These are phyloP conservation scores for Eleusine indica DNA, from an alignment of 176 grass and related monocot species.

Conservation along the genomic window DNA sequence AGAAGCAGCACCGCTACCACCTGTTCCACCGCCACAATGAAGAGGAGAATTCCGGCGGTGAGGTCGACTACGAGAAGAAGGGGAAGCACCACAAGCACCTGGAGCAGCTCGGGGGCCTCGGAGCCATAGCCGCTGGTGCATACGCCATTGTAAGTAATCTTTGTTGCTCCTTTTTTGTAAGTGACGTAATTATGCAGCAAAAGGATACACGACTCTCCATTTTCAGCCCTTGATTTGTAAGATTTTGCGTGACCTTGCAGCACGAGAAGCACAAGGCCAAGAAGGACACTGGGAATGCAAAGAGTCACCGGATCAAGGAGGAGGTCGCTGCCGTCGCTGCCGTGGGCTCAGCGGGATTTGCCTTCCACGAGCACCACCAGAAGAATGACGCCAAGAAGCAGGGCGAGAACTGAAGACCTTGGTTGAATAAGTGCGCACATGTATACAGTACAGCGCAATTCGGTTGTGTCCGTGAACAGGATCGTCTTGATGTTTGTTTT, in stretches of 20 bases:
- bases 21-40: conserved; percentile 57
- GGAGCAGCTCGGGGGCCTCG: conserved; percentile 59
- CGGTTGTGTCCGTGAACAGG: too few relatives aligned
- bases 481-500: too few relatives aligned
- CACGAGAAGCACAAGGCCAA: conserved; percentile 84
- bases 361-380: conserved; percentile 74
- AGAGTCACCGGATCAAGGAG: conserved; percentile 61
- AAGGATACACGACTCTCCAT: too few relatives aligned
- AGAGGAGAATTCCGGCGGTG: conserved; percentile 32
- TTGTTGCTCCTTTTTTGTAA: neutral
- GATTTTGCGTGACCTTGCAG: conserved; percentile 15
- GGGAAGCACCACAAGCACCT: conserved; percentile 81
- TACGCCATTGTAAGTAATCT: conserved; percentile 53
- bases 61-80: conserved; percentile 57
- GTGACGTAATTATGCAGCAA: too few relatives aligned
- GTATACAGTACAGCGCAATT: too few relatives aligned
- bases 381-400: conserved; percentile 83
- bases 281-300: conserved; percentile 66
- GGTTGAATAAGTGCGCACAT: too few relatives aligned
- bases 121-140: conserved; percentile 60
- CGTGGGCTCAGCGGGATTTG: conserved; percentile 60
- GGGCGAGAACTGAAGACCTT: conserved; percentile 15
- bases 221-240: too few relatives aligned
- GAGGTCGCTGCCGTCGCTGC: conserved; percentile 61
- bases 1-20: conserved; percentile 70